Evolutionary conservation across 768 basidiomycete genomes (phyloP).

Genomic region (Tulasnella sp.): DNA sequence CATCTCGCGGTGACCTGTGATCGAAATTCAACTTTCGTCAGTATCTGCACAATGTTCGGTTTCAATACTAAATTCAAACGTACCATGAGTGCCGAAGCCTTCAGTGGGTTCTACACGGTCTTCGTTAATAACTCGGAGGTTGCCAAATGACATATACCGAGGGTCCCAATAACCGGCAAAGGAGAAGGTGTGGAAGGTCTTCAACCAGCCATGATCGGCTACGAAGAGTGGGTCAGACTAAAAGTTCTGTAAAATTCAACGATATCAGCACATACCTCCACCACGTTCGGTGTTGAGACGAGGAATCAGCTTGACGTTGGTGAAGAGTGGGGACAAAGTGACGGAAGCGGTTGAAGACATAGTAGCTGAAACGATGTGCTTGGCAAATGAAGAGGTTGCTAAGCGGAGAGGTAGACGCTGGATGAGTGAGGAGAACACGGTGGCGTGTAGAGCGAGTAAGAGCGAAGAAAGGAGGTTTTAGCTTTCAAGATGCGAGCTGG

Average conservation of each 20-base stretch:
- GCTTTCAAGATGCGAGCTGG: background rate
- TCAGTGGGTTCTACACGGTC: constrained; percentile 75
- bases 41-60: background rate
- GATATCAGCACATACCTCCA: constrained; percentile 5
- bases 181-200: constrained; percentile 84
- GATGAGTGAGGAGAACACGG: constrained; percentile 29
- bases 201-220: constrained; percentile 83
- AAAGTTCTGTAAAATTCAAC: constrained; percentile 43
- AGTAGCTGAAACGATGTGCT: background rate
- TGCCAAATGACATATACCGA: constrained; percentile 63
- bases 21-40: constrained; percentile 35
- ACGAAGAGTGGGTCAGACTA: constrained; percentile 67
- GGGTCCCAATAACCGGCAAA: constrained; percentile 73
- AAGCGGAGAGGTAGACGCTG: constrained; percentile 14
- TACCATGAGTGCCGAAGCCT: constrained; percentile 81
- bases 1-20: constrained; percentile 66
- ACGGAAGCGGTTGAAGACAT: background rate
- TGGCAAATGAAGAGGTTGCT: background rate
- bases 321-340: constrained; percentile 30
- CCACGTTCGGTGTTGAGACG: constrained; percentile 35
- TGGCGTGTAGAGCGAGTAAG: constrained; percentile 23
- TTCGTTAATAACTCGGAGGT: constrained; percentile 90
- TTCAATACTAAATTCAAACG: background rate
- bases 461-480: background rate
- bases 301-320: constrained; percentile 34